Conservation (phyloP, 225 moss, liverwort and hornwort genomes). For the Polytrichum formosum region DNA sequence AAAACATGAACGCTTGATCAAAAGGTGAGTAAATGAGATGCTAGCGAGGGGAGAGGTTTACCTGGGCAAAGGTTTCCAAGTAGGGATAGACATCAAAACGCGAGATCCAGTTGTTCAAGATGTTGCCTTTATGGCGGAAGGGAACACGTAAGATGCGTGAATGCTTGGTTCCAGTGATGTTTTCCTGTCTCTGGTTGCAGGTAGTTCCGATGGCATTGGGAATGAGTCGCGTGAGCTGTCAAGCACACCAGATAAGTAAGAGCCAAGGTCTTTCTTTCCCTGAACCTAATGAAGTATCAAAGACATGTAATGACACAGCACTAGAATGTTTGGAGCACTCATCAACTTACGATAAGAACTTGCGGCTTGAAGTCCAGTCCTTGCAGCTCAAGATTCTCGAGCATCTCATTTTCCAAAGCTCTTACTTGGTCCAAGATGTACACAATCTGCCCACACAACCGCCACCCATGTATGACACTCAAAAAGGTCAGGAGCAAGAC, state of each 20-base stretch:
- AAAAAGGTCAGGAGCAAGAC: too few relatives aligned
- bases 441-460: slow-evolving; percentile 53
- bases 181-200: slow-evolving; percentile 77
- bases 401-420: slow-evolving; percentile 85
- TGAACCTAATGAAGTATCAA: background rate
- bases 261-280: background rate
- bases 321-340: background rate
- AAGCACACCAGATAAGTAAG: background rate
- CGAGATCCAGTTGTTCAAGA: slow-evolving; percentile 87
- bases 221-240: slow-evolving; percentile 92
- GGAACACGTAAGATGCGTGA: slow-evolving; percentile 80
- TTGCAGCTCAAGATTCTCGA: slow-evolving; percentile 66
- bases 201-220: slow-evolving; percentile 82
- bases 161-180: slow-evolving; percentile 60
- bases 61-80: slow-evolving; percentile 80
- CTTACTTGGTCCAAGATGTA: slow-evolving; percentile 98
- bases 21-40: too few relatives aligned
- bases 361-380: slow-evolving; percentile 68
- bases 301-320: background rate
- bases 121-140: slow-evolving; percentile 67
- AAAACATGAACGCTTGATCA: too few relatives aligned
- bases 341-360: slow-evolving; percentile 65
- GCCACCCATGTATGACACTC: background rate
- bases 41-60: slow-evolving; percentile 9
- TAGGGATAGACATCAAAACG: slow-evolving; percentile 97